Conservation (phyloP, 495 filamentous ascomycete species). For the Xylaria bambusicola region DNA sequence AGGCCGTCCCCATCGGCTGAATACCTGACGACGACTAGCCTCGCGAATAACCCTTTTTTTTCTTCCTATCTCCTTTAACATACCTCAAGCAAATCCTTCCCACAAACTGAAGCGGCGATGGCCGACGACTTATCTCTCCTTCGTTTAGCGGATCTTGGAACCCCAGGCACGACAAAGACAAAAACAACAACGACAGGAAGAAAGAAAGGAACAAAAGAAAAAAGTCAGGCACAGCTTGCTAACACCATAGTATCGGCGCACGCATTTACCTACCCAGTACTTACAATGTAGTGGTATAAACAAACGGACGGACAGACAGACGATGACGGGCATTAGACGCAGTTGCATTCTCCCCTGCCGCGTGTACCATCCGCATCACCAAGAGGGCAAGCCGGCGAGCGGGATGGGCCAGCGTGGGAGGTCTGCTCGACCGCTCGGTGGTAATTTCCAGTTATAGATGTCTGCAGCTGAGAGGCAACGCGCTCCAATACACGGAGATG, state of each 20-base stretch:
- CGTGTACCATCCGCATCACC: constrained; percentile 16
- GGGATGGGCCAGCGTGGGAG: constrained; percentile 15
- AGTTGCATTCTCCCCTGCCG: constrained; percentile 16
- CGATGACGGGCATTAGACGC: constrained; percentile 9
- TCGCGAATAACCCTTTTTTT: not conserved
- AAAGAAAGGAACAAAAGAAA: too few relatives aligned
- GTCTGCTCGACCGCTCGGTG: constrained; percentile 6
- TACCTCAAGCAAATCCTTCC: too few relatives aligned
- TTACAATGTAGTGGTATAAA: too few relatives aligned
- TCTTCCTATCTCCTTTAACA: not conserved
- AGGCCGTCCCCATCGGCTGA: too few relatives aligned
- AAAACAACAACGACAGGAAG: too few relatives aligned
- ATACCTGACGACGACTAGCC: not conserved
- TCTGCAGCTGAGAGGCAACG: constrained; percentile 15
- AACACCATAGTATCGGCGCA: not conserved
- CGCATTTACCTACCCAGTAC: too few relatives aligned
- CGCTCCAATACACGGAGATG: constrained; percentile 12
- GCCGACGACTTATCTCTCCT: not conserved
- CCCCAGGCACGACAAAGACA: not conserved
- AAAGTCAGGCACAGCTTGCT: too few relatives aligned
- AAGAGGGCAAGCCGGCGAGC: constrained; percentile 16
- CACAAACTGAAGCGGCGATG: too few relatives aligned
- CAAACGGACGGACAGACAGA: not conserved
- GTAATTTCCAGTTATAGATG: constrained; percentile 16
- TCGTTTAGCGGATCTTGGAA: constrained; percentile 17